Evolutionary conservation across 1,284 basidiomycete genomes (phyloP).

Genomic region (Phlebopus sp.): DNA sequence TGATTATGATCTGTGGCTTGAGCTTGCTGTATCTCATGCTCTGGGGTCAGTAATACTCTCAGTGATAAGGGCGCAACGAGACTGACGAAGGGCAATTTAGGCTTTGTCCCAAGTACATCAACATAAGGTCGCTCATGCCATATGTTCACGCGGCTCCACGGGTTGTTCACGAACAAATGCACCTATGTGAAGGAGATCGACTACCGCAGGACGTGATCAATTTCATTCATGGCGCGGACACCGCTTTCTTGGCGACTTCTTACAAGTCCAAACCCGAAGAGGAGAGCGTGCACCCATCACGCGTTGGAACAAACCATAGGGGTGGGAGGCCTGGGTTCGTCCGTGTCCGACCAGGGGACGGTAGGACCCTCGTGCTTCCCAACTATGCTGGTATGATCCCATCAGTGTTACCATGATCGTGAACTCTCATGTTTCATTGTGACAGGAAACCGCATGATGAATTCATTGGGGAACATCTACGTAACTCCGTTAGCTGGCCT

Average conservation of each 20-base stretch:
- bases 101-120: slow-evolving; percentile 65
- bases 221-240: slow-evolving; percentile 50
- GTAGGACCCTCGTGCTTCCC: slow-evolving; percentile 53
- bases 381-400: slow-evolving; percentile 52
- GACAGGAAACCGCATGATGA: slow-evolving; percentile 57
- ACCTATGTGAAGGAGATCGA: slow-evolving; percentile 30
- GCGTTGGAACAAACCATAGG: slow-evolving; percentile 61
- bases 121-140: slow-evolving; percentile 44
- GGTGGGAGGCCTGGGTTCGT: slow-evolving; percentile 60
- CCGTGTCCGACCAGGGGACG: slow-evolving; percentile 50
- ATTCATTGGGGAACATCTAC: slow-evolving; percentile 61
- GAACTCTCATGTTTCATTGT: background rate
- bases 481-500: slow-evolving; percentile 51
- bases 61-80: background rate
- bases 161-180: slow-evolving; percentile 33
- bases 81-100: slow-evolving; percentile 1
- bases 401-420: background rate
- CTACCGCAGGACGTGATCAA: slow-evolving; percentile 47
- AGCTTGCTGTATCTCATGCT: slow-evolving; percentile 50
- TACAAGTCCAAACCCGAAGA: slow-evolving; percentile 43
- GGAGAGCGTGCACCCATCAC: slow-evolving; percentile 44
- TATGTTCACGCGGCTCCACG: slow-evolving; percentile 36
- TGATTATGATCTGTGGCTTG: slow-evolving; percentile 21
- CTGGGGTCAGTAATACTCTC: slow-evolving; percentile 43
- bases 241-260: slow-evolving; percentile 51